Evolutionary conservation across 768 basidiomycete species (phyloP).

Genomic region (Clavaria fumosa): DNA sequence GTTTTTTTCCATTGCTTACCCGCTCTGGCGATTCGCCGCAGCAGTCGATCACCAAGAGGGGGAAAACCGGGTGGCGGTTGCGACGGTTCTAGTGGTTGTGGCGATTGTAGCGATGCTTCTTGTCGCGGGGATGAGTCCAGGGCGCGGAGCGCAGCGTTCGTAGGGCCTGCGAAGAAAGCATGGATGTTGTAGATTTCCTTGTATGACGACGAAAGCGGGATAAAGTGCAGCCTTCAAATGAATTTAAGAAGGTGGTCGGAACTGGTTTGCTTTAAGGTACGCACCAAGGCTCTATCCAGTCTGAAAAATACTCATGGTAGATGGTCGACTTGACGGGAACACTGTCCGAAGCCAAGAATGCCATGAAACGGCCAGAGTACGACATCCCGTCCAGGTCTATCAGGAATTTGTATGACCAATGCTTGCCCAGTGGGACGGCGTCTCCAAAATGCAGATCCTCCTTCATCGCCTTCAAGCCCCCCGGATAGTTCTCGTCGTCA

Average conservation of each 20-base stretch:
- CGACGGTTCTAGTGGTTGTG: conserved; percentile 21
- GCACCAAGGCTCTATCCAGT: conserved; percentile 82
- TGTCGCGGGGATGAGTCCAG: conserved; percentile 42
- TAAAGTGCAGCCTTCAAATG: conserved; percentile 74
- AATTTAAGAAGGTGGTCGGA: conserved; percentile 4
- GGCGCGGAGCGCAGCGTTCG: conserved; percentile 37
- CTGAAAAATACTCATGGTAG: conserved; percentile 80
- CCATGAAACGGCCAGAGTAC: conserved; percentile 82
- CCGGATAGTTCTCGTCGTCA: conserved; percentile 55
- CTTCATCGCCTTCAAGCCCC: conserved; percentile 51
- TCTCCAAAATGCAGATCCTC: conserved; percentile 54
- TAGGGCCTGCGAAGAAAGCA: conserved; percentile 83
- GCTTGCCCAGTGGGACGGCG: conserved; percentile 64
- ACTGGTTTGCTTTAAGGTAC: conserved; percentile 7
- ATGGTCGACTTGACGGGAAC: conserved; percentile 83
- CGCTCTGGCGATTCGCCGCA: conserved; percentile 74
- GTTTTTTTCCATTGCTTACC: conserved; percentile 90
- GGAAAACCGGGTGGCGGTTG: no score
- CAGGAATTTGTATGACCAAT: conserved; percentile 90
- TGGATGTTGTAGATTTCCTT: conserved; percentile 88
- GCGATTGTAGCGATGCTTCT: conserved; percentile 16
- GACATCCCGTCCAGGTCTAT: conserved; percentile 92
- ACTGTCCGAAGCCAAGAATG: conserved; percentile 74
- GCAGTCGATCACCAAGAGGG: conserved; percentile 59
- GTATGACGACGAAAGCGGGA: conserved; percentile 79